phyloP scores from a whole-genome alignment of 768 basidiomycete species.

The Lactifluus subvellereus region DNA sequence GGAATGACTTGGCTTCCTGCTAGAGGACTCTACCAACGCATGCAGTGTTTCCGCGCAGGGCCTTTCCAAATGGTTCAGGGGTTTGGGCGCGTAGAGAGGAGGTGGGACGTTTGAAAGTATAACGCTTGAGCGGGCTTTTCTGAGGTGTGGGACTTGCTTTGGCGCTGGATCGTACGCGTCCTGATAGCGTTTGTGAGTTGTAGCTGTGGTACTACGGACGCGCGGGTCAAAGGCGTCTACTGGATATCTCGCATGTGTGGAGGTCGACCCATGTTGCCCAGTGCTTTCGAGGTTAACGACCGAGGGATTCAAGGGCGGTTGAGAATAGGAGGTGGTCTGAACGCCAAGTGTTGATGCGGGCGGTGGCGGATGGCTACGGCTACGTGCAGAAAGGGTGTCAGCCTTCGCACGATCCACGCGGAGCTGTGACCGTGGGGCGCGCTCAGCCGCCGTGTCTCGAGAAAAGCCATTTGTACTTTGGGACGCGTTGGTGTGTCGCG shows the following conservation, averaged over 20 bases:
- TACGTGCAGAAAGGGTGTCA: neutral
- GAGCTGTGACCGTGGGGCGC: neutral
- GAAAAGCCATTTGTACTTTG: neutral
- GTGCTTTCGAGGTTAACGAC: neutral
- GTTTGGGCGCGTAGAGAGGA: conserved; percentile 11
- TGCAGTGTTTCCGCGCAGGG: neutral
- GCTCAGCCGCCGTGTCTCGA: neutral
- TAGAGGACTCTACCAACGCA: neutral
- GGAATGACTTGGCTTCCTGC: neutral
- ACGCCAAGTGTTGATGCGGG: neutral
- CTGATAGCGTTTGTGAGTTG: neutral
- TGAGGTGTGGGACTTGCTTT: neutral
- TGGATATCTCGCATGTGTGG: neutral
- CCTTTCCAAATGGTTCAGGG: neutral
- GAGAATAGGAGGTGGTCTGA: neutral
- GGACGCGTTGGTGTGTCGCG: neutral
- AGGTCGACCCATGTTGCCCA: neutral
- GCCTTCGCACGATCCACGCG: neutral
- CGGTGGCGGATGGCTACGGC: conserved; percentile 5
- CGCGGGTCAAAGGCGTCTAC: neutral
- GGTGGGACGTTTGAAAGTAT: neutral
- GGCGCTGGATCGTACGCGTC: neutral
- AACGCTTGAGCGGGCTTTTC: conserved; percentile 13
- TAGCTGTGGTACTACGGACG: neutral
- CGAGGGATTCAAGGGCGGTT: neutral